phyloP scores from a whole-genome alignment of 352 stramenopile genomes.

The Phytophthora cactorum region DNA sequence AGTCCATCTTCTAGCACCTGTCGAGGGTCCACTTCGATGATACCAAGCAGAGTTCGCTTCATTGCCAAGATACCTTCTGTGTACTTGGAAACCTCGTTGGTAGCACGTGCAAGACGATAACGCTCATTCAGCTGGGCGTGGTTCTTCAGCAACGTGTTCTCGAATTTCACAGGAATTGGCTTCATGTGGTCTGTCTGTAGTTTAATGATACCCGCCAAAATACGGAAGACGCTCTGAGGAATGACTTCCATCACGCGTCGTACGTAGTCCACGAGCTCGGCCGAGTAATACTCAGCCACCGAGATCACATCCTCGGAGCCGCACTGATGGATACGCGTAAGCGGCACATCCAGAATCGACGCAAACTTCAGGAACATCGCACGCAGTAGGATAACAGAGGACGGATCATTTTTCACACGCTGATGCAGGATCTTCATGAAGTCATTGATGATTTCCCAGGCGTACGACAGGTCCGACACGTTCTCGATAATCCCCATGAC shows the following conservation, averaged over 20 bases:
- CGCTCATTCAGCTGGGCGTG: constrained; percentile 93
- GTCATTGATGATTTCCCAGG: constrained; percentile 94
- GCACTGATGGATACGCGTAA: constrained; percentile 93
- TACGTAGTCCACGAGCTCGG: constrained; percentile 94
- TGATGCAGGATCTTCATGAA: constrained; percentile 95
- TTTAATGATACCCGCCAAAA: constrained; percentile 93
- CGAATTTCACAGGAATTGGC: constrained; percentile 91
- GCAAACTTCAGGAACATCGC: constrained; percentile 96
- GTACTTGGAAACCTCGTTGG: constrained; percentile 96
- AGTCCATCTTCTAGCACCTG: constrained; percentile 94
- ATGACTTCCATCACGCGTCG: constrained; percentile 95
- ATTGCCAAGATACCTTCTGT: constrained; percentile 95
- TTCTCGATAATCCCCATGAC: constrained; percentile 94
- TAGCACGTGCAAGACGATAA: constrained; percentile 92
- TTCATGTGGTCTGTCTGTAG: constrained; percentile 93
- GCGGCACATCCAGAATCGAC: constrained; percentile 93
- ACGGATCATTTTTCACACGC: constrained; percentile 92
- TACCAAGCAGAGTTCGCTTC: constrained; percentile 94
- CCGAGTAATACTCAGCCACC: constrained; percentile 95
- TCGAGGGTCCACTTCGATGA: constrained; percentile 94
- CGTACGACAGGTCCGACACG: constrained; percentile 95
- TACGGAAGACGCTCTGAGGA: constrained; percentile 94
- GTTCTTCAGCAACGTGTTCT: constrained; percentile 93
- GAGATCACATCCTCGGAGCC: constrained; percentile 92
- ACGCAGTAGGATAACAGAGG: constrained; percentile 92